Conservation (phyloP, 2,329 filamentous ascomycete species). For the Diplodia scrobiculata region DNA sequence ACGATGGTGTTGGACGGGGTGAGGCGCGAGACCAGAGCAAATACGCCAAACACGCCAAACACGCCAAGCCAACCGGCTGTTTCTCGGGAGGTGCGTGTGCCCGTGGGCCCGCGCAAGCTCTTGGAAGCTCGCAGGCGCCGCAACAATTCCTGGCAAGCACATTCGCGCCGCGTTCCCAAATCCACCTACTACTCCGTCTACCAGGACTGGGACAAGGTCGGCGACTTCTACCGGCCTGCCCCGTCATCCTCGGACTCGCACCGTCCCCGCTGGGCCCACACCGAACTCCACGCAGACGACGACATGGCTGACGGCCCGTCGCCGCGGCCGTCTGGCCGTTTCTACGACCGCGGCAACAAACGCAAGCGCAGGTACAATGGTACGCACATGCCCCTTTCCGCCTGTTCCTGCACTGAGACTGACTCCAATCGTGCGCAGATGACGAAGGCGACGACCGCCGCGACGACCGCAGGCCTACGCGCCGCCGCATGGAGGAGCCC, state of each 20-base stretch:
- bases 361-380: constrained; percentile 82
- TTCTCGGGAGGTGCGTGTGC: constrained; percentile 15
- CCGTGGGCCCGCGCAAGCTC: constrained; percentile 24
- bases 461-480: constrained; percentile 39
- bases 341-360: constrained; percentile 48
- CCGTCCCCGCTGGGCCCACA: constrained; percentile 3
- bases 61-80: neutral
- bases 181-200: constrained; percentile 6
- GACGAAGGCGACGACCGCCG: constrained; percentile 36
- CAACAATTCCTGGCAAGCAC: constrained; percentile 7
- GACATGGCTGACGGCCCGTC: constrained; percentile 21
- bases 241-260: neutral
- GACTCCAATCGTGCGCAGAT: neutral
- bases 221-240: constrained; percentile 22
- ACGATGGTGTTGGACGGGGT: constrained; percentile 21
- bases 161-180: neutral
- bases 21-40: neutral
- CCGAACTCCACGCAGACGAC: constrained; percentile 5
- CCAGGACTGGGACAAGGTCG: constrained; percentile 17
- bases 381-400: constrained; percentile 47
- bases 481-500: constrained; percentile 43
- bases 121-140: constrained; percentile 23
- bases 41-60: constrained; percentile 18
- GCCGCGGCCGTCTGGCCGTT: constrained; percentile 33
- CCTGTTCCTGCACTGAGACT: constrained; percentile 1